phyloP scores from a whole-genome alignment of 1,284 basidiomycete species.

The Fomes fomentarius region DNA sequence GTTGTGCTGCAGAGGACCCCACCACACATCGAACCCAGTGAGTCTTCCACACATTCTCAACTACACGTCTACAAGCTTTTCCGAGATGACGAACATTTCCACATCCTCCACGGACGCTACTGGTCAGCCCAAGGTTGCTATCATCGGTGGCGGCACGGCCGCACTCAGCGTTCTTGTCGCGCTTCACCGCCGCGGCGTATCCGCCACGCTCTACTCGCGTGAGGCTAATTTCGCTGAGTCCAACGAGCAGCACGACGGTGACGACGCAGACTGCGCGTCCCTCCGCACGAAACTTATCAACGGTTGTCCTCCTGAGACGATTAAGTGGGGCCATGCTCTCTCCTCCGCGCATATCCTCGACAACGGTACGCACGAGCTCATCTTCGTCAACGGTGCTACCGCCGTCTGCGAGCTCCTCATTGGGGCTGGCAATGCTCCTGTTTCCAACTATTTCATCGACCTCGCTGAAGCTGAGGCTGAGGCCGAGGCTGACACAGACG shows the following conservation, averaged over 20 bases:
- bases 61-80: too few species aligned
- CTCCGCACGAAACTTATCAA: conserved; percentile 9
- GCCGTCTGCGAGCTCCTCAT: conserved; percentile 33
- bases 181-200: too few species aligned
- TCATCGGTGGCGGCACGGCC: too few species aligned
- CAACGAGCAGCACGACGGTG: neutral
- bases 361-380: conserved; percentile 7
- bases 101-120: too few species aligned
- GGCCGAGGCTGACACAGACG: neutral
- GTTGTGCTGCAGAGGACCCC: too few species aligned
- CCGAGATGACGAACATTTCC: too few species aligned
- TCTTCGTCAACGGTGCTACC: conserved; percentile 4
- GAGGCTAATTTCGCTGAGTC: too few species aligned
- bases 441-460: neutral
- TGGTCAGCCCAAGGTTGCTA: too few species aligned
- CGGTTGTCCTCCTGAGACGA: neutral
- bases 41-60: too few species aligned
- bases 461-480: neutral
- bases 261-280: neutral
- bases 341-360: neutral
- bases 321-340: conserved; percentile 9
- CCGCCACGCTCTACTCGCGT: too few species aligned
- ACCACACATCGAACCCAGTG: too few species aligned
- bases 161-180: too few species aligned
- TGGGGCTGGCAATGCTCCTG: conserved; percentile 34